phyloP scores from a whole-genome alignment of 1,139 yeast species.

The Kodamaea sp. region DNA sequence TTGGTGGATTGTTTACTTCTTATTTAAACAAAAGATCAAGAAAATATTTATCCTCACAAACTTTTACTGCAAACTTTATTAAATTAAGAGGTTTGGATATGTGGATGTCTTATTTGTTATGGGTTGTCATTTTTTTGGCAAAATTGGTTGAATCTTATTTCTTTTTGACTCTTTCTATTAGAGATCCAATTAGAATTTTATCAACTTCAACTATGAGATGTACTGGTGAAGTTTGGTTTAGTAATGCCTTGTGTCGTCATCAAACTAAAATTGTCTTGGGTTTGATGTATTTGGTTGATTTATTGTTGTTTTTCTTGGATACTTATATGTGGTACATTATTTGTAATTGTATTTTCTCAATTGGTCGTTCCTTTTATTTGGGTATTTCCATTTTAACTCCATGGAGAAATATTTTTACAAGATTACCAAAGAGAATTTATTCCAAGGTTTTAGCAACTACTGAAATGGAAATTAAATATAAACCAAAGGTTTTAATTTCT shows the following conservation, averaged over 20 bases:
- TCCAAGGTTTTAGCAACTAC: slow-evolving; percentile 96
- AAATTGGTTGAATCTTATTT: slow-evolving; percentile 87
- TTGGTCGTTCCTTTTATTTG: slow-evolving; percentile 94
- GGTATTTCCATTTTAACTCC: slow-evolving; percentile 99
- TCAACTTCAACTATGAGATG: slow-evolving; percentile 48
- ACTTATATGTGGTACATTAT: slow-evolving; percentile 98
- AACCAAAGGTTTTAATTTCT: slow-evolving; percentile 95
- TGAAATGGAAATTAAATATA: slow-evolving; percentile 98
- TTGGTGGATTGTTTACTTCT: slow-evolving; percentile 94
- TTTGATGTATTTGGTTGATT: slow-evolving; percentile 86
- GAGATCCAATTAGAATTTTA: slow-evolving; percentile 85
- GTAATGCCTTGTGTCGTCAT: slow-evolving; percentile 66
- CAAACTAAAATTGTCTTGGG: slow-evolving; percentile 89
- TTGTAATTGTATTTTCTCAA: slow-evolving; percentile 90
- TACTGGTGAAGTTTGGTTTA: slow-evolving; percentile 89
- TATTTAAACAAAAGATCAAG: slow-evolving; percentile 87
- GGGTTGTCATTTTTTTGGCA: slow-evolving; percentile 87
- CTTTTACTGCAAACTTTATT: slow-evolving; percentile 90
- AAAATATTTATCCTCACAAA: slow-evolving; percentile 88
- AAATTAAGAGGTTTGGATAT: slow-evolving; percentile 81
- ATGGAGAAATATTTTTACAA: slow-evolving; percentile 97
- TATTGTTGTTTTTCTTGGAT: slow-evolving; percentile 95
- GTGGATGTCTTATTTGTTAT: slow-evolving; percentile 93
- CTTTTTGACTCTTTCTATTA: slow-evolving; percentile 83
- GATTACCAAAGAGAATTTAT: slow-evolving; percentile 97